Conservation (phyloP, 192 early-diverging fungal genomes). For the Linnemannia schmuckeri region DNA sequence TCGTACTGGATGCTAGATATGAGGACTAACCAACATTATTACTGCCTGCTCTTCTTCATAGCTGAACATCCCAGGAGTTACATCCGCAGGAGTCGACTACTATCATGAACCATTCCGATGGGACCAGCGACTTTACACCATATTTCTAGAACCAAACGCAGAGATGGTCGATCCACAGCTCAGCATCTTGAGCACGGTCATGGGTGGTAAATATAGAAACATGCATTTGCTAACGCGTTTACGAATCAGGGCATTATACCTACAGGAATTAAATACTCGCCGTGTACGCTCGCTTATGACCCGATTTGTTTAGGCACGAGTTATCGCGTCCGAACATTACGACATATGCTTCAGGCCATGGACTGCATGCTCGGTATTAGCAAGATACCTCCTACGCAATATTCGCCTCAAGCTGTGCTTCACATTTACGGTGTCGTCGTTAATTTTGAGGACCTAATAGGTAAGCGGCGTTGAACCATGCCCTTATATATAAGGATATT, state of each 20-base stretch:
- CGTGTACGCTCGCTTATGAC: not conserved
- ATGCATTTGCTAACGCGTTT: not conserved
- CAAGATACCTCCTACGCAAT: slow-evolving; percentile 56
- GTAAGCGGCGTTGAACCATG: slow-evolving; percentile 32
- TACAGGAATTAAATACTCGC: not conserved
- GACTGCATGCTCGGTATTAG: slow-evolving; percentile 67
- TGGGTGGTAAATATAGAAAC: slow-evolving; percentile 64
- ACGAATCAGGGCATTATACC: not conserved
- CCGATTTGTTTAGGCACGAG: slow-evolving; percentile 34
- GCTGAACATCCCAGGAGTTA: slow-evolving; percentile 77
- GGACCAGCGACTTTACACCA: slow-evolving; percentile 81
- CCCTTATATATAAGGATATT: not conserved
- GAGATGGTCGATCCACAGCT: slow-evolving; percentile 68
- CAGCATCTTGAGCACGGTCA: slow-evolving; percentile 74
- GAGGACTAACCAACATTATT: not conserved
- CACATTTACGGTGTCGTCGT: slow-evolving; percentile 71
- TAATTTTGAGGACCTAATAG: slow-evolving; percentile 73
- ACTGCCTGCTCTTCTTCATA: slow-evolving; percentile 20
- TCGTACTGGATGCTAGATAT: not conserved
- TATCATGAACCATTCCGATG: slow-evolving; percentile 87
- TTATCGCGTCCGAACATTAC: slow-evolving; percentile 64
- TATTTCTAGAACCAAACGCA: slow-evolving; percentile 70
- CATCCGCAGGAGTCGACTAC: slow-evolving; percentile 72
- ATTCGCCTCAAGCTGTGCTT: slow-evolving; percentile 48
- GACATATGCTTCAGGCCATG: slow-evolving; percentile 74